Evolutionary conservation across 345 rosid genomes (phyloP).

Genomic region (Stellera chamaejasme): DNA sequence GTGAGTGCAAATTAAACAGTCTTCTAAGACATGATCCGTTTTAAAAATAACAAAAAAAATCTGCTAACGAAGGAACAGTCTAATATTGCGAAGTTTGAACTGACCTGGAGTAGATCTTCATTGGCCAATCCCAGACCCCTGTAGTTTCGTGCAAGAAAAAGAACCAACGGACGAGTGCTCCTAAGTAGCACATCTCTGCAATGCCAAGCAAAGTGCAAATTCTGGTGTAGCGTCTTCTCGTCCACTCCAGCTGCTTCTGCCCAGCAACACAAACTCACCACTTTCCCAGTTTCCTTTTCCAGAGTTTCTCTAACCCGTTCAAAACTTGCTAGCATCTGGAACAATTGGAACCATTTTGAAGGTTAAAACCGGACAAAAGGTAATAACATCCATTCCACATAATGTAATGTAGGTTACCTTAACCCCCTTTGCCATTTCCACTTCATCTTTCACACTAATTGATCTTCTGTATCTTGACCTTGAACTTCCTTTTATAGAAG

Average conservation of each 20-base stretch:
- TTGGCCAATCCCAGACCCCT: constrained; percentile 55
- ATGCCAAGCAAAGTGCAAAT: constrained; percentile 61
- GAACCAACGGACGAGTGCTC: constrained; percentile 55
- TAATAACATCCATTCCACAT: constrained; percentile 5
- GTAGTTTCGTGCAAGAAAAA: constrained; percentile 69
- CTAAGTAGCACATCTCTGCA: constrained; percentile 71
- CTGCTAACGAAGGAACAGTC: background rate
- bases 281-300: constrained; percentile 57
- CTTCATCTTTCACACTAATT: constrained; percentile 59
- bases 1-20: background rate
- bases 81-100: background rate
- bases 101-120: constrained; percentile 74
- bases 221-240: constrained; percentile 47
- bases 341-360: constrained; percentile 11
- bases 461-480: constrained; percentile 40
- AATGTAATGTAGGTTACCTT: constrained; percentile 42
- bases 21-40: too few relatives aligned
- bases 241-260: constrained; percentile 74
- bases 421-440: constrained; percentile 59
- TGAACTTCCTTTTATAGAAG: constrained; percentile 24
- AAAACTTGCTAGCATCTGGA: constrained; percentile 54
- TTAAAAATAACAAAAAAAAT: background rate
- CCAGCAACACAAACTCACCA: constrained; percentile 58
- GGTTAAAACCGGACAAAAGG: constrained; percentile 11
- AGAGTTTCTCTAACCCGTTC: constrained; percentile 51